Evolutionary conservation across 441 rosid species (phyloP).

Genomic region (Syzygium malaccense): DNA sequence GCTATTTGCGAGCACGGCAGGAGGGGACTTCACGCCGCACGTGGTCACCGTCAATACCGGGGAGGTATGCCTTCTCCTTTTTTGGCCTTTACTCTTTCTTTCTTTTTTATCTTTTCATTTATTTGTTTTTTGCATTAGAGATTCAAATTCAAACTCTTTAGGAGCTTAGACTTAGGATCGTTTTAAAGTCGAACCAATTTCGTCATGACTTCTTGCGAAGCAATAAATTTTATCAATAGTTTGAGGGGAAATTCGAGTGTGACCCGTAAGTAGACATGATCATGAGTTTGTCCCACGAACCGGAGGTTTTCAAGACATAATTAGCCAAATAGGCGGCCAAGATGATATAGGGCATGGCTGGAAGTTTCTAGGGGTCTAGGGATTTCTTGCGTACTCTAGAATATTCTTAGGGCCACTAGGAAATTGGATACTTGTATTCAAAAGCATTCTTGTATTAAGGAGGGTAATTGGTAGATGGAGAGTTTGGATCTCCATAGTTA

Average conservation of each 20-base stretch:
- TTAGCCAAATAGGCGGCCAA: not conserved
- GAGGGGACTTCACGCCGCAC: conserved; percentile 60
- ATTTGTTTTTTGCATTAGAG: not conserved
- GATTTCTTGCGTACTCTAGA: not conserved
- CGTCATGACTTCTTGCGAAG: not conserved
- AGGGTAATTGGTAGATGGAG: not conserved
- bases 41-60: conserved; percentile 44
- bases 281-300: rapidly evolving
- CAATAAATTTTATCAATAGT: not conserved
- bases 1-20: conserved; percentile 36
- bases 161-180: not conserved
- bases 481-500: not conserved
- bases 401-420: not conserved
- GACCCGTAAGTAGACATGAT: not conserved
- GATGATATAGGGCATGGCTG: not conserved
- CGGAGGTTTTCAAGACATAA: not conserved
- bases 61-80: conserved; percentile 34
- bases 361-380: not conserved
- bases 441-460: not conserved
- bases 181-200: not conserved
- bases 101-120: not conserved
- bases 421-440: not conserved
- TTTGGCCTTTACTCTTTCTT: not conserved
- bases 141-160: not conserved
- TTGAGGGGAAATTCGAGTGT: not conserved